Evolutionary conservation across 371 early-diverging fungal species (phyloP), one percentile per base, ranked within the genome.

Genomic region (Mucor ambiguus): DNA sequence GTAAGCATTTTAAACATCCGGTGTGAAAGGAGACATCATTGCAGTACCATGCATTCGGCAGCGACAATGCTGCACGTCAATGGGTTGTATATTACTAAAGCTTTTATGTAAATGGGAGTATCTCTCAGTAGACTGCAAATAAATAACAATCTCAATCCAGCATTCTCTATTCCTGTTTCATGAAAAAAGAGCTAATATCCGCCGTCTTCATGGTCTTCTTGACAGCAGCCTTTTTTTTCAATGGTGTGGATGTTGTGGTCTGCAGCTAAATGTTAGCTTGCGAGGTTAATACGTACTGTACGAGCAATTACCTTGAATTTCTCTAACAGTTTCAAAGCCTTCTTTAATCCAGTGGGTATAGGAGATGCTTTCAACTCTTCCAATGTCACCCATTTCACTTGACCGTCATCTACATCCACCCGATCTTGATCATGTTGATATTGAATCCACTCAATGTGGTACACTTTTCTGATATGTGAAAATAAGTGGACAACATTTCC

Each of bases 341-440:
- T 89, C 59, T 89, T 89, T 48, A 90, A 75, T 0, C 89, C 90
- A 0, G 90, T 88, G 0, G 92, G 88, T 48, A 92, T 87, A 3
- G 90, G 87, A 0, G 85, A 86, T 10, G 58, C 71, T 6, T 75
- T 71, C 22, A 92, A 66, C 48, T 87, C 89, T 2, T 69, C 77
- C 11, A 74, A 63, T 0, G 82, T 75, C 20, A 89, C 71, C 90
- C 90, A 90, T 59, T 76, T 73, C 4, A 68, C 61, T 41, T 77
- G 33, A 1, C 32, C 52, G 20, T 38, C 54, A 35, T 60, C 28
- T 14, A 26, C 52, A 62, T 46, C 56, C 26, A 37, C 57, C 26
- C 18, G 16, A 24, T 54, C 54, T 9, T 28, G 37, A 24, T 66
- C 61, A 11, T 63, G 3, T 52, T 69, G 35, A 58, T 73, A 74